Conservation (phyloP, 164 flowering plant genomes). For the Magnolia officinalis region DNA sequence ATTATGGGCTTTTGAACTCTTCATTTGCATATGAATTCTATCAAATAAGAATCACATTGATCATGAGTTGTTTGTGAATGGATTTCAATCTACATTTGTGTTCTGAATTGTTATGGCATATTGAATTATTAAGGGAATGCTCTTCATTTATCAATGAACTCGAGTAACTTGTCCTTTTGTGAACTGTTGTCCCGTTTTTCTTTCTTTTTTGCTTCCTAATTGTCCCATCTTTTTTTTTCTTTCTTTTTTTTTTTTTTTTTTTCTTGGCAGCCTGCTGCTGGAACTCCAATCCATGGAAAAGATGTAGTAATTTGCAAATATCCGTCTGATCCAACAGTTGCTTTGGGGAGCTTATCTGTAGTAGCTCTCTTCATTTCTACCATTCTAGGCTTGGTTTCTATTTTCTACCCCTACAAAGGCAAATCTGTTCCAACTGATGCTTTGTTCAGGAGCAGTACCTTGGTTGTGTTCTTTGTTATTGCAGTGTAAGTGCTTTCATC, state of each 20-base stretch:
- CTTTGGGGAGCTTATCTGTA: conserved; percentile 47
- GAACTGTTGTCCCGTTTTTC: not conserved
- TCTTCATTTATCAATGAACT: not conserved
- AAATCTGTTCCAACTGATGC: conserved; percentile 55
- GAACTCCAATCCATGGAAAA: conserved; percentile 36
- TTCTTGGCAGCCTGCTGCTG: conserved; percentile 52
- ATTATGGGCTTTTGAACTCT: no score
- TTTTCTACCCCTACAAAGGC: conserved; percentile 72
- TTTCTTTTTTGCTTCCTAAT: not conserved
- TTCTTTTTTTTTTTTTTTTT: not conserved
- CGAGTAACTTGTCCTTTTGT: not conserved
- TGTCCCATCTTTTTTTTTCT: not conserved
- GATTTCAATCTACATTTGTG: no score
- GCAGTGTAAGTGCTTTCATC: conserved; percentile 54
- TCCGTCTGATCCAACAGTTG: conserved; percentile 62
- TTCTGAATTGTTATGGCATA: no score
- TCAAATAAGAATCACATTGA: no score
- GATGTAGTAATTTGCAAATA: conserved; percentile 52
- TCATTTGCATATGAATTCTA: no score
- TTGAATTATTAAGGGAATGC: not conserved
- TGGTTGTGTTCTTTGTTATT: conserved; percentile 58
- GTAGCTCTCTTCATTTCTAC: conserved; percentile 36
- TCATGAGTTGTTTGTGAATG: no score
- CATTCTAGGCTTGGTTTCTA: conserved; percentile 36
- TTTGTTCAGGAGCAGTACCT: conserved; percentile 53